Percentiles rank a stretch among this genome's conserved stretches.
phyloP scores from a whole-genome alignment of 345 rosid genomes.

The Brassica nigra region DNA sequence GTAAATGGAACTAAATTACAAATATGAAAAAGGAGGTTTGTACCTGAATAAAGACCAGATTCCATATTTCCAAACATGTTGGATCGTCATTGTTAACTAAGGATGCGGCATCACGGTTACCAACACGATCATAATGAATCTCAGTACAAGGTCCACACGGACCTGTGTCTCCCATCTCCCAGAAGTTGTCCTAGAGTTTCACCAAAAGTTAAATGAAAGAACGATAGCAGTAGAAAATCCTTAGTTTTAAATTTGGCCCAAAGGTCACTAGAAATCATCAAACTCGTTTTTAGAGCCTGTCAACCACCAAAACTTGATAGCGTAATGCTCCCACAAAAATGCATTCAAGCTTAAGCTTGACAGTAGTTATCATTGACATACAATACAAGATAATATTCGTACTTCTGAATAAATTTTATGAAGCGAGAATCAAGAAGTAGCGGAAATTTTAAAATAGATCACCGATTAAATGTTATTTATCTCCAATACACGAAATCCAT shows the following conservation, averaged over 20 bases:
- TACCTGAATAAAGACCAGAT: neutral
- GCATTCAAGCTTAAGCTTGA: slow-evolving; percentile 4
- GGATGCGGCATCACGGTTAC: slow-evolving; percentile 74
- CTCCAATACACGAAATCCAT: neutral
- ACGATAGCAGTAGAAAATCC: neutral
- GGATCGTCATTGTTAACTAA: slow-evolving; percentile 95
- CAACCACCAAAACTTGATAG: slow-evolving; percentile 1
- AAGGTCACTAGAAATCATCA: neutral
- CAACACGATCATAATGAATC: slow-evolving; percentile 89
- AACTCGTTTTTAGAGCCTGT: neutral
- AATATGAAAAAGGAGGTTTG: neutral
- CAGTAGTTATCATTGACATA: neutral
- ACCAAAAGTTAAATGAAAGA: slow-evolving; percentile 10
- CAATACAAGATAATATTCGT: neutral
- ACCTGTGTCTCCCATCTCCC: slow-evolving; percentile 99
- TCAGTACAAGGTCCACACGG: slow-evolving; percentile 99
- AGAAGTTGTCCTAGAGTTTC: slow-evolving; percentile 75
- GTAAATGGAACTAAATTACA: neutral
- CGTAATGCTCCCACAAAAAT: neutral
- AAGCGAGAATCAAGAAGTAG: neutral
- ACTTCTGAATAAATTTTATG: neutral
- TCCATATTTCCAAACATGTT: slow-evolving; percentile 97
- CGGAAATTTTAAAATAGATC: neutral
- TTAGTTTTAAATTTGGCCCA: no score
- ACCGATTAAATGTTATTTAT: neutral